Base-by-base conservation (phyloP, 495 filamentous ascomycete species). In the Lepraria neglecta region DNA sequence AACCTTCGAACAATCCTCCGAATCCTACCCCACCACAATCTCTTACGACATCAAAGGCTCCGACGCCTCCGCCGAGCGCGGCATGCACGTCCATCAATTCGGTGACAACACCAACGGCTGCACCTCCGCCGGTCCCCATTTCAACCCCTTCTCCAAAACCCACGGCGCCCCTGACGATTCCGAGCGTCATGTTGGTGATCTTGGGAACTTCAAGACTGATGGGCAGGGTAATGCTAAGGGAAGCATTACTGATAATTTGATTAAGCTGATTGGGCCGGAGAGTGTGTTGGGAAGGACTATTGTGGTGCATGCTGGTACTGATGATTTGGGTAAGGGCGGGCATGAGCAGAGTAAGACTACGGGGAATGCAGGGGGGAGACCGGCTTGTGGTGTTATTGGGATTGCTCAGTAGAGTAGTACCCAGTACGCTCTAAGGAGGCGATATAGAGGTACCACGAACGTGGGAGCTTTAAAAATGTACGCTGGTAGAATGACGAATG, bases 21-120 rank as follows among this genome's bases (percentile, higher is more conserved):
- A 96, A 82, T 82, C 75, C 70, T 71, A 80, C 69, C 82, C 85
- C 60, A 97, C 94, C 70, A 95, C 82, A 74, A 81, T 97, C 77
- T 82, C 87, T 67, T 97, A 88, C 84, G 84, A 97, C 77, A 92
- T 97, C 78, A 83, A 82, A 65, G 91, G 92, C 80, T 77, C 95
- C 77, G 92, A 97, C 72, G 71, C 92, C 77, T 97, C 95, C 69
- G 92, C 94, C 70, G 83, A 92, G 86, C 91, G 95, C 79, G 94
- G 87, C 76, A 87, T 96, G 82, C 95, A 97, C 82, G 86, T 97
- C 71, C 94, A 97, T 80, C 88, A 94, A 78, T 98, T 96, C 71
- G 94, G 95, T 75, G 94, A 97, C 84, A 97, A 97, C 83, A 97
- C 95, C 81, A 98, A 97, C 77, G 94, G 95, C 75, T 98, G 94